Base-by-base conservation (phyloP, 2,329 filamentous ascomycete genomes). In the Metarhizium brunneum region DNA sequence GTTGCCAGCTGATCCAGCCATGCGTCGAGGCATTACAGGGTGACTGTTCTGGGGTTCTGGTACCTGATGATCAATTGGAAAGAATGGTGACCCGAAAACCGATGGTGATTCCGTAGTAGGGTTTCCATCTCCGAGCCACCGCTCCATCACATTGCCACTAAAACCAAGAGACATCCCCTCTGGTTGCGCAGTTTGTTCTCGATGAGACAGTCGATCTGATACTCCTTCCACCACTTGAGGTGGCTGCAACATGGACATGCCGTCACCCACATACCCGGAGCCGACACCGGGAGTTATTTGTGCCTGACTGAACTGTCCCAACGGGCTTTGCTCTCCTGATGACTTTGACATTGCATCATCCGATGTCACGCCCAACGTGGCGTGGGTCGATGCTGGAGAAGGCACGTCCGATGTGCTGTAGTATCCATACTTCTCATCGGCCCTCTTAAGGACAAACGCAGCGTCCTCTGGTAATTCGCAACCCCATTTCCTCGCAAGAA, bases 381-480 rank as follows among this genome's bases (percentile, higher is more conserved):
- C 56, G 60, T 66, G 48, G 63, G 71, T 63, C 57, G 71, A 73
- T 29, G 59, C 63, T 20, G 82, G 82, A 2, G 83, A 84, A 2
- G 80, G 77, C 6, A 84, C 77, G 53, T 85, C 83, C 0, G 79
- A 78, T 54, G 80, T 80, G 65, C 73, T 83, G 62, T 86, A 91
- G 2, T 80, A 81, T 1, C 90, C 90, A 70, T 88, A 96, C 70
- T 87, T 92, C 48, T 82, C 77, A 65, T 95, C 89, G 2, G 90
- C 87, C 40, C 90, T 82, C 51, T 84, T 77, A n/a, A 97, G 79
- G 2, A 95, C 84, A 2, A 79, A 73, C 0, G 82, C 78, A 0
- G 92, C 92, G 69, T 97, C 92, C 57, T 90, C 86, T 0, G 94
- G 92, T 10, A 97, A 71, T 55, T 90, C 85, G 47, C 96, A 86